phyloP scores from a whole-genome alignment of 2,329 filamentous ascomycete species.

The Nemania diffusa region DNA sequence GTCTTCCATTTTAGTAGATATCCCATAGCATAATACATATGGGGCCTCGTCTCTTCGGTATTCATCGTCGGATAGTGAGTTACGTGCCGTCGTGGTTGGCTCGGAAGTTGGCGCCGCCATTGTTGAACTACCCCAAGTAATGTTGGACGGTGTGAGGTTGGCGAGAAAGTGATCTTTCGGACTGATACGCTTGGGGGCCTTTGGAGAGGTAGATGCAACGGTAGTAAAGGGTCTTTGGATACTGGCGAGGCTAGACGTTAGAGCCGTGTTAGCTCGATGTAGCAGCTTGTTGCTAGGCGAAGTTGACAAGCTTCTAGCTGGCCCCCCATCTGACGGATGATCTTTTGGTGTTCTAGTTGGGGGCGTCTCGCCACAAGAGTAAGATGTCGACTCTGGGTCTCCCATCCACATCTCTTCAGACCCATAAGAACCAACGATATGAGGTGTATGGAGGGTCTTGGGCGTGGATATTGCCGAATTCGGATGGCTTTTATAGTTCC shows the following conservation, averaged over 20 bases:
- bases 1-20: conserved; percentile 67
- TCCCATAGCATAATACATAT: conserved; percentile 61
- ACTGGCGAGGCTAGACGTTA: conserved; percentile 65
- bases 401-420: conserved; percentile 66
- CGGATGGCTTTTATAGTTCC: conserved; percentile 62
- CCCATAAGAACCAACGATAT: conserved; percentile 65
- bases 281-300: conserved; percentile 67
- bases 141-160: conserved; percentile 63
- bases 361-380: conserved; percentile 71
- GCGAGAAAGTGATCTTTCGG: conserved; percentile 70
- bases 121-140: conserved; percentile 62
- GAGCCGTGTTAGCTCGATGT: conserved; percentile 64
- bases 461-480: conserved; percentile 68
- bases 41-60: conserved; percentile 58
- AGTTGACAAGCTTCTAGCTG: conserved; percentile 65
- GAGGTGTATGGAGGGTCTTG: conserved; percentile 65
- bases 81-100: conserved; percentile 59
- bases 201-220: conserved; percentile 56
- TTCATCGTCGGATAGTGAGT: conserved; percentile 66
- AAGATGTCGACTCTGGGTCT: conserved; percentile 66
- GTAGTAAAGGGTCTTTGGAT: conserved; percentile 59
- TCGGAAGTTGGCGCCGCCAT: conserved; percentile 56
- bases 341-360: conserved; percentile 61
- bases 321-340: conserved; percentile 57
- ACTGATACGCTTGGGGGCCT: conserved; percentile 65